phyloP scores from a whole-genome alignment of 2,329 filamentous ascomycete genomes.

The Diplodia sapinea region DNA sequence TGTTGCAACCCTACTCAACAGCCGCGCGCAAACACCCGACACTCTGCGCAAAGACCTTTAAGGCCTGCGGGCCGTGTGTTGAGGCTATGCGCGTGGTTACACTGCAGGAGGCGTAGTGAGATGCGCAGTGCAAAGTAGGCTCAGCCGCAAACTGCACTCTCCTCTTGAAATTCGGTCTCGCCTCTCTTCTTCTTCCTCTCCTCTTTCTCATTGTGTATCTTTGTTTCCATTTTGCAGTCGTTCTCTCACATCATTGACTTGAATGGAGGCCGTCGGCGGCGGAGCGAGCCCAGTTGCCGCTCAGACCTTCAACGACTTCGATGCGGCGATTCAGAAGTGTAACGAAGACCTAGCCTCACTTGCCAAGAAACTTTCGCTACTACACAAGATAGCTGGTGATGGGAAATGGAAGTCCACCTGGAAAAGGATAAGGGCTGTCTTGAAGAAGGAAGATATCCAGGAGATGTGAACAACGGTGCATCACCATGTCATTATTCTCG shows the following conservation, averaged over 20 bases:
- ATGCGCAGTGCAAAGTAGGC: neutral
- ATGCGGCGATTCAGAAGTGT: neutral
- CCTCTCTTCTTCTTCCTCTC: neutral
- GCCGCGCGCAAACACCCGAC: too few relatives aligned
- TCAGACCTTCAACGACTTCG: neutral
- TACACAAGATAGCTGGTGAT: neutral
- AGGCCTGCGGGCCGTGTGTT: neutral
- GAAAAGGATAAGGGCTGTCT: constrained; percentile 4
- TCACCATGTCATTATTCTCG: neutral
- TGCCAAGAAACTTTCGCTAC: neutral
- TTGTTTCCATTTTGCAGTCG: neutral
- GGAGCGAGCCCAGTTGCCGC: neutral
- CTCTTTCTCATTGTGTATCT: neutral
- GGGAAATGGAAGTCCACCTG: neutral
- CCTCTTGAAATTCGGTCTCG: too few relatives aligned
- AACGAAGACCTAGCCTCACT: neutral
- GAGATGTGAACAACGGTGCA: neutral
- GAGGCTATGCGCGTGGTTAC: too few relatives aligned
- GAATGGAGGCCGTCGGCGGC: constrained; percentile 8
- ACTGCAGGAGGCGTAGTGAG: too few relatives aligned
- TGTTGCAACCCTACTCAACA: too few relatives aligned
- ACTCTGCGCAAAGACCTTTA: neutral
- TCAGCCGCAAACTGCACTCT: neutral
- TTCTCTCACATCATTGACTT: neutral
- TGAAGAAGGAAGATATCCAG: constrained; percentile 5